Conservation (phyloP, 2,329 filamentous ascomycete genomes). For the Fusarium sterilihyphosum region DNA sequence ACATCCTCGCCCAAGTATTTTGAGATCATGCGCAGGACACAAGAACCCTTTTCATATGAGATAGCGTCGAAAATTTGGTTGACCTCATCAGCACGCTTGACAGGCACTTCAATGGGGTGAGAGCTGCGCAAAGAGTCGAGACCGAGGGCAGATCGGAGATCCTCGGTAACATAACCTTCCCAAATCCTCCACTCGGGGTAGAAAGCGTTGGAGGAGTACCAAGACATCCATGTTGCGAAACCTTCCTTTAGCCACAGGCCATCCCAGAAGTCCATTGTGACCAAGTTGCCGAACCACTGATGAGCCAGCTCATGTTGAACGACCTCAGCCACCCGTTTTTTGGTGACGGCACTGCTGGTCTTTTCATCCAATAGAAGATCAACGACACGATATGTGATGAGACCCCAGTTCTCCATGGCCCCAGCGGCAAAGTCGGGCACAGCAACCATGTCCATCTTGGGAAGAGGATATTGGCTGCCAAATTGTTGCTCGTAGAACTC, state of each 20-base stretch:
- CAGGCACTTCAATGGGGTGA: constrained; percentile 95
- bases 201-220: constrained; percentile 90
- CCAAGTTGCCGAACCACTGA: constrained; percentile 98
- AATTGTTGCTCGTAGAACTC: constrained; percentile 97
- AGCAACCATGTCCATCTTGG: constrained; percentile 65
- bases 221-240: constrained; percentile 69
- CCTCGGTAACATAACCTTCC: constrained; percentile 94
- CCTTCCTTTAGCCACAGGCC: constrained; percentile 96
- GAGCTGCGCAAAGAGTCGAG: constrained; percentile 93
- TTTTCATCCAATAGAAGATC: constrained; percentile 87
- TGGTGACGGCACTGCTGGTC: constrained; percentile 85
- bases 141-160: constrained; percentile 85
- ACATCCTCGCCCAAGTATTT: constrained; percentile 92
- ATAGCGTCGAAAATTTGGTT: constrained; percentile 99
- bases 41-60: constrained; percentile 96
- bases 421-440: constrained; percentile 96
- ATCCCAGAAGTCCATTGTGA: constrained; percentile 99
- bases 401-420: constrained; percentile 98
- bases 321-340: constrained; percentile 92
- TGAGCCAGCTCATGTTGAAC: constrained; percentile 97
- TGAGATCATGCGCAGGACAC: constrained; percentile 96
- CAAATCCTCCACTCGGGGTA: constrained; percentile 99
- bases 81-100: constrained; percentile 94
- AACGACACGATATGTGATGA: constrained; percentile 94
- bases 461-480: constrained; percentile 73